Evolutionary conservation across 495 filamentous ascomycete species (phyloP).

Genomic region (Hypoxylon fragiforme): DNA sequence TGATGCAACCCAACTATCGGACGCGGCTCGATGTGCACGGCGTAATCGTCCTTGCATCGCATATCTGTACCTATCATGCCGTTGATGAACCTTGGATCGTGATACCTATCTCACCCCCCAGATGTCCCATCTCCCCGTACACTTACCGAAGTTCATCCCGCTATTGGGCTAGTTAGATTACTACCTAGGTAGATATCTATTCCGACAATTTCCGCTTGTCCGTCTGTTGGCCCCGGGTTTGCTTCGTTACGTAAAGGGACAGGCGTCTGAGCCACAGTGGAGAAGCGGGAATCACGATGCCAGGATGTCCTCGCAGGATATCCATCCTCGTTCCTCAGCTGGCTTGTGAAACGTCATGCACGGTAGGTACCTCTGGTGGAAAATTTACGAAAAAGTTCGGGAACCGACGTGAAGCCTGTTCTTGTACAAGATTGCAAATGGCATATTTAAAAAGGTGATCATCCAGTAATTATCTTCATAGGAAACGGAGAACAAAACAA

Average conservation of each 20-base stretch:
- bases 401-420: slow-evolving; percentile 8
- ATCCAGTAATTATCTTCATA: slow-evolving; percentile 4
- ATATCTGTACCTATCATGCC: slow-evolving; percentile 28
- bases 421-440: background rate
- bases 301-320: too few species aligned
- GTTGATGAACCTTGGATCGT: slow-evolving; percentile 9
- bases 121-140: slow-evolving; percentile 7
- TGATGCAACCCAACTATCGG: slow-evolving; percentile 14
- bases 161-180: slow-evolving; percentile 29
- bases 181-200: background rate
- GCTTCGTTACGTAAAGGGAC: slow-evolving; percentile 24
- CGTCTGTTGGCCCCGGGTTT: slow-evolving; percentile 6
- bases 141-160: slow-evolving; percentile 35
- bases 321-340: slow-evolving; percentile 4
- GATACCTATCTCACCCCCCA: slow-evolving; percentile 14
- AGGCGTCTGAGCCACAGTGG: slow-evolving; percentile 21
- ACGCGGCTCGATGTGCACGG: slow-evolving; percentile 24
- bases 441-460: slow-evolving; percentile 6
- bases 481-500: background rate
- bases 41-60: slow-evolving; percentile 34
- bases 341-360: slow-evolving; percentile 19
- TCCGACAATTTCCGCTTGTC: slow-evolving; percentile 26
- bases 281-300: slow-evolving; percentile 17
- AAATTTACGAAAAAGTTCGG: slow-evolving; percentile 13
- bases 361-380: slow-evolving; percentile 7